Conservation (phyloP, 2,329 filamentous ascomycete species). For the Fusarium fracticaudum region DNA sequence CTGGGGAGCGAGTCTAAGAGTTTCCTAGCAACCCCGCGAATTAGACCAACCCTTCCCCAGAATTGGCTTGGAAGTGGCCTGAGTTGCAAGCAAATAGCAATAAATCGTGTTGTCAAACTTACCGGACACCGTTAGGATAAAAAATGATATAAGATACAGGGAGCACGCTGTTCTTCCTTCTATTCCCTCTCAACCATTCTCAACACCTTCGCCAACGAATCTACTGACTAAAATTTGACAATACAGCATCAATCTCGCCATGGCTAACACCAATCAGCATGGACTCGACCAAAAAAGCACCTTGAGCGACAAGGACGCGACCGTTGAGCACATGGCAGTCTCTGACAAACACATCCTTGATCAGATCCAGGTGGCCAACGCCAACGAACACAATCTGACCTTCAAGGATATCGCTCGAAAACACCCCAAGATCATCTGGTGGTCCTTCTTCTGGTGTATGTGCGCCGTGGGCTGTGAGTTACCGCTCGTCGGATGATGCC, state of each 20-base stretch:
- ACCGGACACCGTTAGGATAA: background rate
- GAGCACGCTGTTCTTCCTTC: background rate
- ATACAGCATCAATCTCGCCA: background rate
- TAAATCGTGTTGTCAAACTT: background rate
- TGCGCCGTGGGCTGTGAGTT: background rate
- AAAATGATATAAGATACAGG: background rate
- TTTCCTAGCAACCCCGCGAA: background rate
- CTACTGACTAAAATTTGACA: background rate
- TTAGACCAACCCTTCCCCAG: background rate
- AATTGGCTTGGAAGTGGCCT: background rate
- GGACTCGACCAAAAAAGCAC: background rate
- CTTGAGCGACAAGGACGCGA: background rate
- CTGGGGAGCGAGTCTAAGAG: background rate
- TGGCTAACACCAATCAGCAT: background rate
- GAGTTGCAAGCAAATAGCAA: background rate
- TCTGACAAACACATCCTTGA: background rate
- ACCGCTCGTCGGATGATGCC: fast-evolving
- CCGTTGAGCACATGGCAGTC: background rate
- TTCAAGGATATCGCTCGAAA: background rate
- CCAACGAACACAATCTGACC: background rate
- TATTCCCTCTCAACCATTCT: background rate
- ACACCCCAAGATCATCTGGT: background rate
- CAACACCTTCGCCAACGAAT: background rate
- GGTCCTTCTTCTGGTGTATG: background rate
- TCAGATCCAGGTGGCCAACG: background rate